phyloP scores from a whole-genome alignment of 352 stramenopile genomes.

The Pythium guiyangense region DNA sequence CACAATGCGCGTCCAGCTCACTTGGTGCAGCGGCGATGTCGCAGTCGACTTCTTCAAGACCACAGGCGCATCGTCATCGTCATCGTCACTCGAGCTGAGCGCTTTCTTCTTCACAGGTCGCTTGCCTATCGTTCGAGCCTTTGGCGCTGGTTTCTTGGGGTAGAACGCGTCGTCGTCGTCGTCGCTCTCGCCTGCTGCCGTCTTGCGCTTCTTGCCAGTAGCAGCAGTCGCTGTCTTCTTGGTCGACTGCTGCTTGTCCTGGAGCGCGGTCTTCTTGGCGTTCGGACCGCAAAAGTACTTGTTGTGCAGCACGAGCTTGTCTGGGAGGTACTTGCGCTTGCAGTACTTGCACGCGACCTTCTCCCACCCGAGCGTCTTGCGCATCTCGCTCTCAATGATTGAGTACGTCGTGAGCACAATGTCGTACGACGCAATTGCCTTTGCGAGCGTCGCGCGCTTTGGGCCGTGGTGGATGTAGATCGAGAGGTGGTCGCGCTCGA shows the following conservation, averaged over 20 bases:
- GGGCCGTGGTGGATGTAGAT: conserved; percentile 96
- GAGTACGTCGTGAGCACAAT: conserved; percentile 99
- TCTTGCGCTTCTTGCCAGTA: conserved; percentile 31
- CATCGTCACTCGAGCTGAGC: conserved; percentile 25
- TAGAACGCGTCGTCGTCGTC: conserved; percentile 38
- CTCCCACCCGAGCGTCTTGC: conserved; percentile 65
- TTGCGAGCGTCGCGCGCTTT: conserved; percentile 67
- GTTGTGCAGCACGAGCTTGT: conserved; percentile 93
- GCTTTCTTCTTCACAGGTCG: conserved; percentile 12
- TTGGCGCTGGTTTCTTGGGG: conserved; percentile 45
- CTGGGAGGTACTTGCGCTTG: conserved; percentile 86
- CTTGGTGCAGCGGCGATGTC: conserved; percentile 88
- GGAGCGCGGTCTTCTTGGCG: conserved; percentile 53
- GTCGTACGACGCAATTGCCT: conserved; percentile 93
- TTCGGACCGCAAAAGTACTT: conserved; percentile 99
- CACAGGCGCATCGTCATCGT: conserved; percentile 17
- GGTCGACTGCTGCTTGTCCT: conserved; percentile 59
- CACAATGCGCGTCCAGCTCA: conserved; percentile 97
- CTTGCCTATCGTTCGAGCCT: conserved; percentile 29
- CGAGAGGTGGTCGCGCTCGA: conserved; percentile 84
- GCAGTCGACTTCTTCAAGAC: conserved; percentile 31
- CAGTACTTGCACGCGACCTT: conserved; percentile 95
- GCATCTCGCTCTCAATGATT: conserved; percentile 90
- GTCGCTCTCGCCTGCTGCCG: conserved; percentile 54
- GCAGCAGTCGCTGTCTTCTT: conserved; percentile 4